A percentile compares a stretch with the other conserved stretches of the same genome.
Conservation (phyloP, 2,329 filamentous ascomycete genomes). For the Alternaria arborescens region DNA sequence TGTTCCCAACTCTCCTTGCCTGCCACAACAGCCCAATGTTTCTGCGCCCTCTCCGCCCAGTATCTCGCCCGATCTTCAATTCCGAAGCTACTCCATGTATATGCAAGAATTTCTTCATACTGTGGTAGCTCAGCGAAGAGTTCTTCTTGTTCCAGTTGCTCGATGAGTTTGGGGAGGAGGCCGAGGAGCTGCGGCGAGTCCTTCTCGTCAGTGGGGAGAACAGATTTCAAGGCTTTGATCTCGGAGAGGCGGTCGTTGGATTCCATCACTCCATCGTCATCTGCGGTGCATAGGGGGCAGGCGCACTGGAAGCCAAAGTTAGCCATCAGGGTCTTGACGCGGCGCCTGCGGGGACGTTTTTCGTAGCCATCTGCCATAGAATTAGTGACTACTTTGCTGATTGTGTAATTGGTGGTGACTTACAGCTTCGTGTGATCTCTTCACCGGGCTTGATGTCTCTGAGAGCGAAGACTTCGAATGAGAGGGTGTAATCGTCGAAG, state of each 20-base stretch:
- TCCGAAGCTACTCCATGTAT: slow-evolving; percentile 40
- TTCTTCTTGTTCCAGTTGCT: slow-evolving; percentile 38
- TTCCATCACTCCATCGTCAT: slow-evolving; percentile 16
- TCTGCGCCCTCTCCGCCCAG: slow-evolving; percentile 38
- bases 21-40: slow-evolving; percentile 37
- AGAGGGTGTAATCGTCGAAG: slow-evolving; percentile 41
- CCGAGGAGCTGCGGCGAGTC: slow-evolving; percentile 33
- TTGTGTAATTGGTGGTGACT: neutral
- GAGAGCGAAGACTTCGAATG: slow-evolving; percentile 39
- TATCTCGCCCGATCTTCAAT: slow-evolving; percentile 36
- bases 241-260: slow-evolving; percentile 40
- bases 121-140: slow-evolving; percentile 33
- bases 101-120: slow-evolving; percentile 47
- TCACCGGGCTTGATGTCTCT: slow-evolving; percentile 38
- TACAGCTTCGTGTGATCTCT: slow-evolving; percentile 45
- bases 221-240: slow-evolving; percentile 37
- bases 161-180: slow-evolving; percentile 36
- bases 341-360: slow-evolving; percentile 21
- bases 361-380: slow-evolving; percentile 37
- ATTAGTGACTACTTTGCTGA: neutral
- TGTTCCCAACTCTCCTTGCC: slow-evolving; percentile 39
- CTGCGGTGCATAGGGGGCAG: slow-evolving; percentile 41
- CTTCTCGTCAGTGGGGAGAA: slow-evolving; percentile 30
- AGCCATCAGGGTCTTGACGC: slow-evolving; percentile 27
- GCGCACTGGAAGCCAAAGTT: slow-evolving; percentile 44